Evolutionary conservation across 1,139 yeast genomes (phyloP).

Genomic region (Yamadazyma atlantica): DNA sequence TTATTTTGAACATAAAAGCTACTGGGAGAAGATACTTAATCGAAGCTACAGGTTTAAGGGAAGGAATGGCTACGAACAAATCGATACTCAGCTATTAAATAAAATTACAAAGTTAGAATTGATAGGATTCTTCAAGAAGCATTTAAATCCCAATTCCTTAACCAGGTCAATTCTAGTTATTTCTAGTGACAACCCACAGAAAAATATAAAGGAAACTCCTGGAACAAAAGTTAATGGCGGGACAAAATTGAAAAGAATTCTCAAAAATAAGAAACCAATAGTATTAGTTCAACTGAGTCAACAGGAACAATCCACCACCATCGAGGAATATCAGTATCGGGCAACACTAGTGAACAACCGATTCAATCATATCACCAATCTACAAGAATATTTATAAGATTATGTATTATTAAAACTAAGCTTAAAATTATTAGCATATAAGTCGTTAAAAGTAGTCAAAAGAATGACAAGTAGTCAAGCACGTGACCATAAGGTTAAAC

Average conservation of each 20-base stretch:
- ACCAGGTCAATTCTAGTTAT: constrained; percentile 24
- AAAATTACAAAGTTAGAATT: constrained; percentile 28
- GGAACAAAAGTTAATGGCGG: not conserved
- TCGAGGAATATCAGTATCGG: not conserved
- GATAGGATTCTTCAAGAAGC: constrained; percentile 25
- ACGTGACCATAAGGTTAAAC: no score
- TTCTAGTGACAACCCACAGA: constrained; percentile 4
- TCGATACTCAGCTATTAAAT: constrained; percentile 26
- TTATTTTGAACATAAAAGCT: constrained; percentile 40
- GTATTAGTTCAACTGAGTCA: not conserved
- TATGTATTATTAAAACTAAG: no score
- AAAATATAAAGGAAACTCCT: not conserved
- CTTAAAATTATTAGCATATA: no score
- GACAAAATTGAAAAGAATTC: not conserved
- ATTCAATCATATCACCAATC: not conserved
- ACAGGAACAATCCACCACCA: not conserved
- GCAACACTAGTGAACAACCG: not conserved
- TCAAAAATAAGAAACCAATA: not conserved
- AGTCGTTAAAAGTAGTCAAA: not conserved
- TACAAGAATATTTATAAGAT: not conserved
- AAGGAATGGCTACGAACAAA: constrained; percentile 30
- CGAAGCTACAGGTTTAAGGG: constrained; percentile 38
- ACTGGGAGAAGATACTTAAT: constrained; percentile 50
- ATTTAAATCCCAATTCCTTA: constrained; percentile 37
- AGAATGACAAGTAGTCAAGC: not conserved